Evolutionary conservation across 2,329 filamentous ascomycete species (phyloP).

Genomic region (Emergomyces orientalis): DNA sequence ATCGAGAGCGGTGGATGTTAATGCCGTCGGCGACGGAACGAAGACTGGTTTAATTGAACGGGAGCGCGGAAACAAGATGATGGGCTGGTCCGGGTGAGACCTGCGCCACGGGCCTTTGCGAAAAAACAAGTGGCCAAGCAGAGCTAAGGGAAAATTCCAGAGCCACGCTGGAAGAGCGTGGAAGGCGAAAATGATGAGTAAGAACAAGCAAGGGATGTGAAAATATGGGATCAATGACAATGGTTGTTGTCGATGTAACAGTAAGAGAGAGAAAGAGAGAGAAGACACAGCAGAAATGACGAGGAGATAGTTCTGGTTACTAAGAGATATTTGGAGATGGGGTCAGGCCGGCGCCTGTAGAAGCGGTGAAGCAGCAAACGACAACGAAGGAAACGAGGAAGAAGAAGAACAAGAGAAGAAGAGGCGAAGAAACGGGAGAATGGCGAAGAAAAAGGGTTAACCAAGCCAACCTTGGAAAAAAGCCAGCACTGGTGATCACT

Average conservation of each 20-base stretch:
- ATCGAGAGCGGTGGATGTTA: background rate
- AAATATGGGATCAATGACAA: background rate
- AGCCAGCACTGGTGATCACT: background rate
- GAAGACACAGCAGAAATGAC: background rate
- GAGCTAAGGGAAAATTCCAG: background rate
- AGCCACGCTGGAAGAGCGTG: constrained; percentile 7
- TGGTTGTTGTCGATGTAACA: constrained; percentile 3
- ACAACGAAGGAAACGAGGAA: background rate
- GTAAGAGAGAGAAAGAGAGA: background rate
- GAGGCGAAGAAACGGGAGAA: background rate
- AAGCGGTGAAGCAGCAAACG: constrained; percentile 4
- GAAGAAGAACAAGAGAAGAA: background rate
- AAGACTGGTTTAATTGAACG: background rate
- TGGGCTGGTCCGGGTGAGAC: background rate
- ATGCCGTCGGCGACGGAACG: background rate
- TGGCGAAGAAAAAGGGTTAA: background rate
- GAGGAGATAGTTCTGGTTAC: background rate
- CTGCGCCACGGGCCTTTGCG: constrained; percentile 6
- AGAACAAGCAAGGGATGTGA: background rate
- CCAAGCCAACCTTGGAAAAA: background rate
- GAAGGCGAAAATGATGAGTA: constrained; percentile 9
- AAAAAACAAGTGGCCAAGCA: background rate
- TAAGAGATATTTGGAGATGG: background rate
- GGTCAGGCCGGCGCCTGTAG: background rate
- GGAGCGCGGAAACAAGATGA: background rate